Evolutionary conservation across 176 grass and related monocot species (phyloP), one percentile per base, ranked within the genome.

Genomic region (Carex littledalei): DNA sequence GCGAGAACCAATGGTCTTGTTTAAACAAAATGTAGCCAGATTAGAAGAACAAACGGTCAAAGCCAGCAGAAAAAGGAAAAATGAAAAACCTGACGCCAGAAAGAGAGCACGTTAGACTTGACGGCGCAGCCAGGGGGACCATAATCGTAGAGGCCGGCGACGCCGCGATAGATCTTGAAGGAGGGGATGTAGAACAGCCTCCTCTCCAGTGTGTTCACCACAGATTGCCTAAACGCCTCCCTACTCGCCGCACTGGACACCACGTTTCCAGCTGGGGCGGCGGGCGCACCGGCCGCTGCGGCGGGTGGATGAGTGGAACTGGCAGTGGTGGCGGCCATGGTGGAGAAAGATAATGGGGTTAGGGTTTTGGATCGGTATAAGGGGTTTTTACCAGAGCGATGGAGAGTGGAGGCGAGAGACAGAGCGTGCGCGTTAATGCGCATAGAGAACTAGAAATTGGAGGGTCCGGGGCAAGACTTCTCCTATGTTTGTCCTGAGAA

Each of bases 131-230:
- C 94, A 29, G 92, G 94, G 0, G 92, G 94, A 0, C 90, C 94
- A 74, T 97, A 97, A 87, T 97, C 92, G n/a, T 94, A 97, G 20
- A 97, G 87, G 10, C 94, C 94, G 22, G 94, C 94, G 61, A 97
- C 94, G 29, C 94, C 94, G 59, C 94, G 88, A 79, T 97, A 97
- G 81, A 97, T 97, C 90, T 97, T 97, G 88, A 94, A 97, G 59
- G 94, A 94, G 9, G 92, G 92, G 50, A 94, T 87, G 87, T 91
- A 97, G 85, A 97, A 97, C 67, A 97, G 87, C 35, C 90, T 68
- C 70, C 94, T 84, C 90, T 97, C 94, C 49, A 97, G 88, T 45
- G 94, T 97, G 86, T 97, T 97, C 68, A 63, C 84, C 57, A 94
- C 92, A 65, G 90, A 85, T 74, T 91, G 85, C 39, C 94, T 85